Evolutionary conservation across 2,329 filamentous ascomycete species (phyloP).

Genomic region (Mycocentrospora acerina): DNA sequence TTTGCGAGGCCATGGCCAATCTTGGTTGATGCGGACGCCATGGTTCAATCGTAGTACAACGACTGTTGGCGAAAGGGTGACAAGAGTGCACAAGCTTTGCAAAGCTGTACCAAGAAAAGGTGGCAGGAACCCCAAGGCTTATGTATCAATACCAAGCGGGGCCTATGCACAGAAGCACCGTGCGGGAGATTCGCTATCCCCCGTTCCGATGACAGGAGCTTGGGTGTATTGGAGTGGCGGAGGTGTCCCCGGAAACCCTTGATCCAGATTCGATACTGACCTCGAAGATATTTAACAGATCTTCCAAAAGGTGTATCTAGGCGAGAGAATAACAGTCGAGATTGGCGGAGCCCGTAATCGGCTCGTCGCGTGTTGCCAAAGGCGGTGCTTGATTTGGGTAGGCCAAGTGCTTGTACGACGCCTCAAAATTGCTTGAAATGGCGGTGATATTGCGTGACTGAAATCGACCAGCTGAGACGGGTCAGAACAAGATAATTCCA

Average conservation of each 20-base stretch:
- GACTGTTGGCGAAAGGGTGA: conserved; percentile 8
- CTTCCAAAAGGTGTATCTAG: neutral
- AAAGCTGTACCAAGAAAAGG: conserved; percentile 19
- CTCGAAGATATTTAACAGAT: neutral
- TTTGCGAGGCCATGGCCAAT: conserved; percentile 75
- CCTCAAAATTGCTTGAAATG: conserved; percentile 26
- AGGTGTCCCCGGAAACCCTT: neutral
- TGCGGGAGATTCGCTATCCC: conserved; percentile 5
- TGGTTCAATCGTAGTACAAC: conserved; percentile 5
- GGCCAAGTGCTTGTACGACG: conserved; percentile 17
- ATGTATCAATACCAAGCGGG: conserved; percentile 22
- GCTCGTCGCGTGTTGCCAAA: neutral
- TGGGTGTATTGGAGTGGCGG: neutral
- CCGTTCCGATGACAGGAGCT: too few species aligned
- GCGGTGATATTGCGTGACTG: conserved; percentile 29
- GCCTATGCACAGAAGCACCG: conserved; percentile 11
- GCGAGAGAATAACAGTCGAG: neutral
- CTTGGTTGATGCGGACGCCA: conserved; percentile 51
- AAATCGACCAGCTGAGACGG: conserved; percentile 2
- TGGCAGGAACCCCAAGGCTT: conserved; percentile 28
- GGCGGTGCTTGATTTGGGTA: conserved; percentile 12
- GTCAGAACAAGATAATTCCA: neutral
- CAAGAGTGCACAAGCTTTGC: conserved; percentile 30
- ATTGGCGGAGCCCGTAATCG: neutral
- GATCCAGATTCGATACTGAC: neutral